A percentile compares a stretch with the other conserved stretches of the same genome.
Conservation (phyloP, 129 eudicot genomes). For the Flaveria bidentis region DNA sequence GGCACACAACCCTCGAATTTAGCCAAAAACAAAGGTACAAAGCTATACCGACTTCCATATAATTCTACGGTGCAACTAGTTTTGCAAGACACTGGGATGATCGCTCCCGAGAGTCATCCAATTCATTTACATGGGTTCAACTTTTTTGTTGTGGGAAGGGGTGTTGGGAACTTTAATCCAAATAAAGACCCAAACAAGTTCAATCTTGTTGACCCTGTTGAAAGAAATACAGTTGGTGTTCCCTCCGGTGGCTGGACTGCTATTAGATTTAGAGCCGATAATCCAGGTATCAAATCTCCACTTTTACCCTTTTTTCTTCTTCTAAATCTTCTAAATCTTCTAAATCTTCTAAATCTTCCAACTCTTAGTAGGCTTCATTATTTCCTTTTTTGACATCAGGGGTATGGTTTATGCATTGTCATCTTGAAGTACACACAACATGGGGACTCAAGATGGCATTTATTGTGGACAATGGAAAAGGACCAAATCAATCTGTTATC, state of each 20-base stretch:
- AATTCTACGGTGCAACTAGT: constrained; percentile 67
- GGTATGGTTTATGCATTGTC: constrained; percentile 86
- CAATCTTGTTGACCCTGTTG: constrained; percentile 80
- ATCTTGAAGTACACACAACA: constrained; percentile 76
- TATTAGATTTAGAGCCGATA: constrained; percentile 73
- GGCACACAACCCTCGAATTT: constrained; percentile 48
- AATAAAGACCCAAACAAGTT: constrained; percentile 53
- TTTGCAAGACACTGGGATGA: constrained; percentile 71
- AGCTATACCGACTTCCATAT: constrained; percentile 60
- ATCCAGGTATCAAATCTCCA: constrained; percentile 62
- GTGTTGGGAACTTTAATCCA: constrained; percentile 67
- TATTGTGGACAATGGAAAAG: constrained; percentile 78
- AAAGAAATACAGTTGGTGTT: constrained; percentile 74
- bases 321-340: background rate
- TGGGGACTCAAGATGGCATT: constrained; percentile 97
- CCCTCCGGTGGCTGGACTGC: constrained; percentile 88
- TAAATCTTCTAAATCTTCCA: background rate
- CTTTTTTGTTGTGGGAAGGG: constrained; percentile 70
- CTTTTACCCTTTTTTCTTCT: background rate
- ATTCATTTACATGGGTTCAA: constrained; percentile 77
- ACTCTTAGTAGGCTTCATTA: background rate
- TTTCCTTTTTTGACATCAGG: constrained; percentile 34
- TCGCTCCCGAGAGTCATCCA: constrained; percentile 72
- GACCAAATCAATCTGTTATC: constrained; percentile 62
- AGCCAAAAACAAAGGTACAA: constrained; percentile 59